Base-by-base conservation (phyloP, 306 rosid species). In the Medicago arabica region DNA sequence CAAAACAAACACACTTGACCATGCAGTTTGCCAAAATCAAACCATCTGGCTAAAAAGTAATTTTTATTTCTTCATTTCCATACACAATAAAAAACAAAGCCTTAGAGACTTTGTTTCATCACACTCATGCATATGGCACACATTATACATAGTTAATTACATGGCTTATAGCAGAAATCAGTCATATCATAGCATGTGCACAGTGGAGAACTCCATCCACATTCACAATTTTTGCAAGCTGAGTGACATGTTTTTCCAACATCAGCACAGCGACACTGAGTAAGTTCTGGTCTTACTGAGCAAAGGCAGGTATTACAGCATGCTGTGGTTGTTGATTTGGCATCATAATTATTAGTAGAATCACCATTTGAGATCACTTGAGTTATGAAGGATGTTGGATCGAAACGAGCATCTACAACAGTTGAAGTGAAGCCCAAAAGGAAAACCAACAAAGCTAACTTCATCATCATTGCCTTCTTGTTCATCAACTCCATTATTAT, bases 161-260 rank as follows among this genome's bases (percentile, higher is more conserved):
- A 28, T 28, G 28, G 28, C 3, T 28, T 28, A 21, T 57, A 57
- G 36, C 63, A 57, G n/a, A 57, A 57, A 0, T 57, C 36, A 21
- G n/a, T 57, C 2, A 19, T 57, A 57, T 57, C 63, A 57, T 0
- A 0, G 8, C 72, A 79, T 0, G 81, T 69, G 70, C 85, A 81
- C 0, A 0, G 0, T 2, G 28, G 28, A 23, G 28, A 23, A 23
- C 28, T 23, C 28, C 28, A 23, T 23, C 28, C 28, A 23, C 28
- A 23, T 23, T 23, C 28, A 23, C 85, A 76, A 0, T 0, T 1
- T 7, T 76, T 11, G 38, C 81, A 76, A 21, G 36, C 63, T 21
- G 63, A 38, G 80, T 75, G 84, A 34, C 84, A 54, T 8, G 60
- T 54, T 54, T 54, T 25, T 17, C 60, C 60, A 19, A 57, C 19